Evolutionary conservation across 2,329 filamentous ascomycete species (phyloP).

Genomic region (Beauveria medogensis): DNA sequence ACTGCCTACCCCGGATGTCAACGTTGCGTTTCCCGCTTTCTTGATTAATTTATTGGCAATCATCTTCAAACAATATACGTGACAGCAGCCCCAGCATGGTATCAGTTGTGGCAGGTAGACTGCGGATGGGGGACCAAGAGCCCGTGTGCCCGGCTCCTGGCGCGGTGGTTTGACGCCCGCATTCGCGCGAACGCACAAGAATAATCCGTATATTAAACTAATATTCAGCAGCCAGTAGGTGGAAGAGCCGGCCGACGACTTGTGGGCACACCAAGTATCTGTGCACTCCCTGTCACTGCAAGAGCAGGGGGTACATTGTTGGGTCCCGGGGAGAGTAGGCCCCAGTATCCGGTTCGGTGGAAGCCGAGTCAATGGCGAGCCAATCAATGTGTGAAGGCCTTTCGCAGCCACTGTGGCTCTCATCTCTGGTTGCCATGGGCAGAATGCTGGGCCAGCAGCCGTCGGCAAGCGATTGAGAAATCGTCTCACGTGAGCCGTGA

Average conservation of each 20-base stretch:
- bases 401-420: not conserved
- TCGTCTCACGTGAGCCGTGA: not conserved
- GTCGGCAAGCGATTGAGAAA: not conserved
- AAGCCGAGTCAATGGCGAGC: conserved; percentile 4
- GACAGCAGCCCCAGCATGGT: not conserved
- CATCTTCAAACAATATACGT: conserved; percentile 6
- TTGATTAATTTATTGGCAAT: conserved; percentile 7
- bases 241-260: not conserved
- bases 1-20: not conserved
- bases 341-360: conserved; percentile 7
- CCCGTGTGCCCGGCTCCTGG: not conserved
- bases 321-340: conserved; percentile 5
- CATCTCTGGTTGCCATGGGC: not conserved
- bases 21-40: not conserved
- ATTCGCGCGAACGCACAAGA: not conserved
- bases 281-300: not conserved
- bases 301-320: not conserved
- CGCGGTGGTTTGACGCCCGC: not conserved
- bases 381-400: not conserved
- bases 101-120: not conserved
- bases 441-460: too few species aligned
- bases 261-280: not conserved
- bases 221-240: not conserved
- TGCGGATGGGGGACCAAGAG: not conserved
- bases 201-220: conserved; percentile 1